A percentile compares a stretch with the other conserved stretches of the same genome.
These are phyloP conservation scores for Vanrija humicola DNA, from an alignment of 1,284 basidiomycete species.

Conservation along the genomic window DNA sequence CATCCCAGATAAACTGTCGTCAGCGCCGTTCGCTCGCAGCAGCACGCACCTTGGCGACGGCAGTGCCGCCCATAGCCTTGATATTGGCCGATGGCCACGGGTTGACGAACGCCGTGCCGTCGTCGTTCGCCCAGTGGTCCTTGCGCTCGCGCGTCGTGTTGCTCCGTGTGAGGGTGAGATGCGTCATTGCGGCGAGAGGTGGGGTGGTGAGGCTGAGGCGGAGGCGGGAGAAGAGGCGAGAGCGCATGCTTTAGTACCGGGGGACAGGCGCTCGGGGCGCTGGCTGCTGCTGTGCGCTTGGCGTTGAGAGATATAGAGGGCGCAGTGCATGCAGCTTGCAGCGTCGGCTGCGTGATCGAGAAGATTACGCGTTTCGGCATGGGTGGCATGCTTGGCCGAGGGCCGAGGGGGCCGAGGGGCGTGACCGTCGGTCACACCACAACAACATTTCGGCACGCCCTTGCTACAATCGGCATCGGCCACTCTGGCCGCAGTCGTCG, in stretches of 20 bases:
- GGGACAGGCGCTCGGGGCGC: too few relatives aligned
- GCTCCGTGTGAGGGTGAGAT: background rate
- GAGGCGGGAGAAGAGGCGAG: background rate
- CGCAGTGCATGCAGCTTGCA: too few relatives aligned
- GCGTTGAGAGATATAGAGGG: too few relatives aligned
- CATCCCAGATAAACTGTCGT: constrained; percentile 13
- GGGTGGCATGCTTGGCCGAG: too few relatives aligned
- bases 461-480: too few relatives aligned
- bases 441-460: too few relatives aligned
- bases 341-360: too few relatives aligned
- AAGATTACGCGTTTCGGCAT: too few relatives aligned
- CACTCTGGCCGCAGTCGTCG: too few relatives aligned
- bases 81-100: constrained; percentile 51
- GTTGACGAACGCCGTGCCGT: constrained; percentile 46
- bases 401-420: too few relatives aligned
- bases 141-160: constrained; percentile 7
- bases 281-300: too few relatives aligned
- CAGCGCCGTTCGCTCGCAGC: background rate
- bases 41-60: constrained; percentile 13
- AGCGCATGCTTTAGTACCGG: background rate
- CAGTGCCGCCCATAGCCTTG: constrained; percentile 17
- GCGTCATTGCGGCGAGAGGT: background rate
- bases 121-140: constrained; percentile 39
- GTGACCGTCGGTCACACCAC: too few relatives aligned
- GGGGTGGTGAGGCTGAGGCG: background rate